These are phyloP conservation scores for Lanmaoa pseudosensibilis DNA, from an alignment of 768 basidiomycete genomes.

Conservation along the genomic window DNA sequence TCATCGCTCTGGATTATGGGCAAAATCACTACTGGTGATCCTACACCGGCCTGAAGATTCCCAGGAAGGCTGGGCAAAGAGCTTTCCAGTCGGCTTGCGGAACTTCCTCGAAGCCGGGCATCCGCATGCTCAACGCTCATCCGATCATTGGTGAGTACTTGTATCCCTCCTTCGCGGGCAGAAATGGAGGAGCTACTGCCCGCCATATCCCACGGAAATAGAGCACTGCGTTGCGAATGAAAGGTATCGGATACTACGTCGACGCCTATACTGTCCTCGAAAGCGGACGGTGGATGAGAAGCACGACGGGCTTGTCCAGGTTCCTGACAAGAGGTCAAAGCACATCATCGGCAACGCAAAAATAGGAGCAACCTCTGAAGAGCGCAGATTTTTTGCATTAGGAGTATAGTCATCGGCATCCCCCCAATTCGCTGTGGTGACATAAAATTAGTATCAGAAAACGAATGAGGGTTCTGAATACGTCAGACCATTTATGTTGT, in stretches of 20 bases:
- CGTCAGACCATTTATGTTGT: conserved; percentile 24
- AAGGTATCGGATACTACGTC: conserved; percentile 41
- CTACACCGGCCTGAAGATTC: conserved; percentile 40
- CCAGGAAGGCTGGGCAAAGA: conserved; percentile 53
- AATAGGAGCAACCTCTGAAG: conserved; percentile 59
- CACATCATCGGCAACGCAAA: background rate
- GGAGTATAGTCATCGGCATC: conserved; percentile 16
- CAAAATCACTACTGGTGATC: conserved; percentile 50
- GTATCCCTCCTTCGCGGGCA: conserved; percentile 37
- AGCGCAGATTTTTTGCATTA: conserved; percentile 35
- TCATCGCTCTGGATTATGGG: conserved; percentile 49
- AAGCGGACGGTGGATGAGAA: conserved; percentile 54
- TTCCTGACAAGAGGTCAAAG: conserved; percentile 50
- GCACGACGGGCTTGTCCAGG: conserved; percentile 81
- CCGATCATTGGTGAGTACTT: conserved; percentile 41
- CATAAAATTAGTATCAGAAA: conserved; percentile 11
- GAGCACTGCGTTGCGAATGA: conserved; percentile 62
- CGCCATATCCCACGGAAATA: conserved; percentile 87
- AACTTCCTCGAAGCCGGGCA: conserved; percentile 53
- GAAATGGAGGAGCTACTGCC: conserved; percentile 58
- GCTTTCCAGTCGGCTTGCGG: conserved; percentile 55
- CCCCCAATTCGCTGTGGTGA: conserved; percentile 25
- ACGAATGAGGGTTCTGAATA: background rate
- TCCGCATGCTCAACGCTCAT: conserved; percentile 54
- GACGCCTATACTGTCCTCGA: conserved; percentile 51